A percentile compares a stretch with the other conserved stretches of the same genome.
phyloP scores from a whole-genome alignment of 2,329 filamentous ascomycete genomes.

The Arthrobotrys musiformis region DNA sequence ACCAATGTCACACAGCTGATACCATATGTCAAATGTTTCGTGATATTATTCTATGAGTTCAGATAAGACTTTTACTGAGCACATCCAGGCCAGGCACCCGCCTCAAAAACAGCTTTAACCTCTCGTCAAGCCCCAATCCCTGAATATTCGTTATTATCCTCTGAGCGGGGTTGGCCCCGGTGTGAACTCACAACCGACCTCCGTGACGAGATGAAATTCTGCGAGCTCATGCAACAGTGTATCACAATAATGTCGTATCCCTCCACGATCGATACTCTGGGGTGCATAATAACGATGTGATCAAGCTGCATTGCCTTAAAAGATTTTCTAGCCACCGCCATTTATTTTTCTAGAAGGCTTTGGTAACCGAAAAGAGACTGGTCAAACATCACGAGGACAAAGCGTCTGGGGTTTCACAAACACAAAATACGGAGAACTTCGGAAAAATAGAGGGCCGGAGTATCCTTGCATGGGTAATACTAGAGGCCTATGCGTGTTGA shows the following conservation, averaged over 20 bases:
- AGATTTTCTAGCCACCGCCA: constrained; percentile 35
- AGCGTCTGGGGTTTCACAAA: constrained; percentile 53
- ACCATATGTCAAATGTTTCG: not conserved
- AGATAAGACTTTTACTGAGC: not conserved
- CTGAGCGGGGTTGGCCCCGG: constrained; percentile 45
- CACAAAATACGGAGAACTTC: constrained; percentile 46
- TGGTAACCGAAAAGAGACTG: constrained; percentile 2
- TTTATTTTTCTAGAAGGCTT: constrained; percentile 42
- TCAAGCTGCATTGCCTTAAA: constrained; percentile 37
- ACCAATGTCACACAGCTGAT: not conserved
- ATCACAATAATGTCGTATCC: constrained; percentile 51
- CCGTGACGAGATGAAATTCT: constrained; percentile 39
- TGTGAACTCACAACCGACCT: constrained; percentile 19
- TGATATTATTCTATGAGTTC: not conserved
- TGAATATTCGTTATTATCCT: constrained; percentile 46
- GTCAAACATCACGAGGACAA: constrained; percentile 52
- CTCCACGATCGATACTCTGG: constrained; percentile 47
- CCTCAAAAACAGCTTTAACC: constrained; percentile 25
- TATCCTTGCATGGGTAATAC: constrained; percentile 34
- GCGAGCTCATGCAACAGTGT: constrained; percentile 42
- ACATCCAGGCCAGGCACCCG: constrained; percentile 29
- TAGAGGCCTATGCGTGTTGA: constrained; percentile 10
- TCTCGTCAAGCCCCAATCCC: constrained; percentile 38
- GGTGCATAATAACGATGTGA: constrained; percentile 51
- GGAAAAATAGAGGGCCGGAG: constrained; percentile 52